Base-by-base conservation (phyloP, 768 basidiomycete genomes). In the Mycena filopes region DNA sequence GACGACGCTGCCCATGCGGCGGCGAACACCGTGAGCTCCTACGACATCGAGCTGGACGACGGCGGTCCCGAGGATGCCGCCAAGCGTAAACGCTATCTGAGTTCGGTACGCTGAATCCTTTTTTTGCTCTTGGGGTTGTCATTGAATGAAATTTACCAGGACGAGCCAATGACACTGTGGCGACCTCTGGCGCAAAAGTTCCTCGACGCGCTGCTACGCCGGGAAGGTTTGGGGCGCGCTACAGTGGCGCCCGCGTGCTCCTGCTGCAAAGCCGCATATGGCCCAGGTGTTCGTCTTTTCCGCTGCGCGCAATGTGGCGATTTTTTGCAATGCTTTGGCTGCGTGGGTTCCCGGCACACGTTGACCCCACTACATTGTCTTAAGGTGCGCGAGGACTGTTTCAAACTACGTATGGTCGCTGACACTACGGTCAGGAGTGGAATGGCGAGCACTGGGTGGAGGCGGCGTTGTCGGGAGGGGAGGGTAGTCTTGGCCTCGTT, bases 261-360 rank as follows among this genome's bases (percentile, higher is more conserved):
- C 4, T 40, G 18, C 33, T 62, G 60, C 26, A 10, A 20, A 1
- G 23, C 29, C 2, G 1, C n/a, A 0, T 42, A 16, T 6, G 21
- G n/a, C 4, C n/a, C 1, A 0, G 36, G 28, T 1, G 8, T 16
- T 20, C 50, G 50, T 10, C 8, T 31, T 12, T 66, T 66, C 12
- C 60, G 65, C 6, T 62, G 59, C 48, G 26, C 21, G 16, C 18
- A 42, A 3, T 66, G 55, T 29, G 63, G 63, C 3, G 56, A 66
- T 20, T 60, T 38, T n/a, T 11, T 50, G 3, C 58, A 66, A 13
- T 66, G 65, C 28, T 3, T 20, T 4, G n/a, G 16, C 0, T 66
- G 65, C 20, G 15, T 60, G 5, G 2, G n/a, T 21, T 9, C 20
- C 5, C 33, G 40, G 1, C 65, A 66, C n/a, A 6, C 9, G 23